Base-by-base conservation (phyloP, 2,329 filamentous ascomycete genomes). In the Teratosphaeria nubilosa region DNA sequence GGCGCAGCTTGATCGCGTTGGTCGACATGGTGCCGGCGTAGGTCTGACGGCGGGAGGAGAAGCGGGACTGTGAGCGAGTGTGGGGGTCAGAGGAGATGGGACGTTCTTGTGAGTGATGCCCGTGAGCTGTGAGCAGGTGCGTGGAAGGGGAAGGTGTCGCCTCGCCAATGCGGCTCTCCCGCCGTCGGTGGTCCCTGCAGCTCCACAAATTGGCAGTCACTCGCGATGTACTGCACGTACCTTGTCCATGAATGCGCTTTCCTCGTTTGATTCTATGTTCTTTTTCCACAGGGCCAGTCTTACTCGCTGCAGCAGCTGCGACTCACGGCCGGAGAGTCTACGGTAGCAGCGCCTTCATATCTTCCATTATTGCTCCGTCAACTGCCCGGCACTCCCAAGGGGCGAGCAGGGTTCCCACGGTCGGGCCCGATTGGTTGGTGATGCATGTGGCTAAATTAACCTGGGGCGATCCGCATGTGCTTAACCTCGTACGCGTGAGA, bases 1-100 rank as follows among this genome's bases (percentile, higher is more conserved):
- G 88, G 80, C 94, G 91, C 76, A 96, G 91, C 88, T 96, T 94
- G 78, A 95, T 90, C 58, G 67, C 67, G 63, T 63, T 65, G 64
- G 63, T 62, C 31, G 69, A 70, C 69, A 71, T 72, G 61, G 53
- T 65, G 37, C 53, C 48, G n/a, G 56, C 3, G 20, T 31, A 37
- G 50, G 53, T 51, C 3, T 48, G 41, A 11, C 41, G 41, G n/a
- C 41, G 16, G 41, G 41, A 48, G 9, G 41, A 48, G 16, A 48
- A 48, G 51, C 25, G 51, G 24, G 51, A 53, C 25, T 53, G 24
- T 30, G 13, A 32, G 51, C n/a, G 51, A n/a, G 13, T 48, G 20
- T 48, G 22, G 14, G 24, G 30, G 51, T 30, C 51, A 30, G 25
- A 53, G 13, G 13, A 53, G 30, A 51, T 13, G 50, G 50, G 50